Base-by-base conservation (phyloP, 1,139 yeast genomes). In the Geotrichum cucujoidarum region DNA sequence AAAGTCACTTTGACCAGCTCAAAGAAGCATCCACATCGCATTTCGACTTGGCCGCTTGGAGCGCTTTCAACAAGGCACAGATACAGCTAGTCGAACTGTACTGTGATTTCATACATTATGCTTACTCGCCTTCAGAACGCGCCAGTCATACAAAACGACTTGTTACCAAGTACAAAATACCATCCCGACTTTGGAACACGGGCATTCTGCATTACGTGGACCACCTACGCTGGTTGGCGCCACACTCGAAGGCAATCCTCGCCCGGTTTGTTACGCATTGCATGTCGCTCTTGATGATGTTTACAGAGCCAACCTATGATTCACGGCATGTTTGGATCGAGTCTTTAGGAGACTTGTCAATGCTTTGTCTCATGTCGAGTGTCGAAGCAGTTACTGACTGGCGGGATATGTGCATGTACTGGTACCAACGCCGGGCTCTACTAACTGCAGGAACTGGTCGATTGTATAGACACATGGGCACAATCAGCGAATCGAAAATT, bases 291-390 rank as follows among this genome's bases (percentile, higher is more conserved):
- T 51, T 65, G 37, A 50, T 63, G 25, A 57, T 65, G 52, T 52
- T 64, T 32, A 60, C 57, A 1, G 67, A 64, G 40, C 59, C 60
- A n/a, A 64, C 61, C 10, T 61, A 61, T 41, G 63, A 57, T 17
- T 54, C 63, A 5, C 49, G 61, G 10, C 60, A 57, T 35, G 60
- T 62, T 49, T 65, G 68, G 67, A 55, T 62, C 32, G 69, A 65
- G 48, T 64, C 61, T 3, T 46, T 65, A 25, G 69, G 69, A 3
- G 69, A 65, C 40, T 48, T 65, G 29, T 60, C 68, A 3, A 50
- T 64, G 17, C 61, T 63, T 29, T 56, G 63, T 16, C 56, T 62
- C 57, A 58, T 58, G 27, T 54, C 53, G 43, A 55, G 45, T 13
- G 47, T 51, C 41, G 47, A 52, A 45, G 46, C 53, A 35, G 47